Evolutionary conservation across 257 asterid species (phyloP).

Genomic region (Paulownia fortunei): DNA sequence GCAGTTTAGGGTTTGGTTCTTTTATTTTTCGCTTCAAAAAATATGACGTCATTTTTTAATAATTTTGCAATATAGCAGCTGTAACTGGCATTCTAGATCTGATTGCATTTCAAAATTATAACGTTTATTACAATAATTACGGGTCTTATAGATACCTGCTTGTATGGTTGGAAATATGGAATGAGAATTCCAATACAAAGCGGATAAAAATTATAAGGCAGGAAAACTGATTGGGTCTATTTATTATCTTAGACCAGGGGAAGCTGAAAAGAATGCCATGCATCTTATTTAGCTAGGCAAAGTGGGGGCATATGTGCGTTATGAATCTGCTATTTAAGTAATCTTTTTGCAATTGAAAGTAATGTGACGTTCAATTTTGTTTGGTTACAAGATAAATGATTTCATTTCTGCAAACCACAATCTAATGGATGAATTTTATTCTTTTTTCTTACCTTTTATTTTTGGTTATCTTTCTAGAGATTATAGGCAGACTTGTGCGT

Average conservation of each 20-base stretch:
- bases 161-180: constrained; percentile 13
- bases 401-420: neutral
- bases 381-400: neutral
- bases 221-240: neutral
- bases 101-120: constrained; percentile 21
- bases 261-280: constrained; percentile 21
- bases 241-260: neutral
- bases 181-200: neutral
- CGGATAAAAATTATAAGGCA: neutral
- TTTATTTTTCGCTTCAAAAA: neutral
- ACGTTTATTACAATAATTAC: neutral
- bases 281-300: constrained; percentile 6
- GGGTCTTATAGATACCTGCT: constrained; percentile 23
- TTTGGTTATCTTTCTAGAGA: neutral
- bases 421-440: neutral
- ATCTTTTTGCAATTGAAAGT: neutral
- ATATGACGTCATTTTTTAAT: neutral
- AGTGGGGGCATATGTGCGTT: neutral
- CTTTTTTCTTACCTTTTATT: neutral
- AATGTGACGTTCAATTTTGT: neutral
- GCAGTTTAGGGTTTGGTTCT: constrained; percentile 16
- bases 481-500: neutral
- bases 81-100: constrained; percentile 29
- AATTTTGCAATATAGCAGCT: constrained; percentile 13
- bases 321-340: constrained; percentile 17